Base-by-base conservation (phyloP, 768 basidiomycete genomes). In the Pleurotus tuber-regium region DNA sequence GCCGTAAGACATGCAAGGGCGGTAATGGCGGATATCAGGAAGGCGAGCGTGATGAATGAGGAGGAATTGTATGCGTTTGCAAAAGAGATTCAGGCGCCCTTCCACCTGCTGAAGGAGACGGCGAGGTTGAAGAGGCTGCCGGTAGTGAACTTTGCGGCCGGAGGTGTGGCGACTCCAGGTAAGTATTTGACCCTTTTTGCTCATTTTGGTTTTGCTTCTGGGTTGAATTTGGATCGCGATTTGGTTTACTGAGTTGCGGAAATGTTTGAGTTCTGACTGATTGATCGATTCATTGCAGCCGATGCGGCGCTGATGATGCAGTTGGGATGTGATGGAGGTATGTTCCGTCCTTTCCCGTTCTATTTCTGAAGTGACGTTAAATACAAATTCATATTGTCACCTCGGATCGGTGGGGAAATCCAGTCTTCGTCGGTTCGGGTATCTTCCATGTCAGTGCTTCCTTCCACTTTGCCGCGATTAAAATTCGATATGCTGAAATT, bases 271-370 rank as follows among this genome's bases (percentile, higher is more conserved):
- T 57, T 54, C 11, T 57, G 54, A 54, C 54, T 52, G 43, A 25
- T 50, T 59, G 12, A 38, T 38, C 23, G 18, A 18, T 48, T 51
- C 40, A 19, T 18, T 42, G 16, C 18, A 84, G 93, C 91, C 58
- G 96, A 99, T 68, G 96, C 96, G 12, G 97, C 97, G 3, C 69
- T 98, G 56, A 97, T 98, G 96, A 98, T 98, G 95, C 93, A 96
- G 64, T 81, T 98, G 29, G 93, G 96, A 29, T 93, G 92, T 67
- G 96, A 96, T 63, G 93, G 95, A 75, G 89, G 94, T 94, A 62
- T 56, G 84, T 67, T 36, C 3, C 2, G n/a, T 21, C 44, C 49
- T 53, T 48, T 47, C 18, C 43, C 7, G 24, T 48, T 36, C 43
- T 24, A 46, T 18, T 60, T 33, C 50, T 39, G 41, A 29, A n/a